Percentiles rank a stretch among this genome's conserved stretches.
Conservation (phyloP, 1,284 basidiomycete species). For the Sparassis latifolia region DNA sequence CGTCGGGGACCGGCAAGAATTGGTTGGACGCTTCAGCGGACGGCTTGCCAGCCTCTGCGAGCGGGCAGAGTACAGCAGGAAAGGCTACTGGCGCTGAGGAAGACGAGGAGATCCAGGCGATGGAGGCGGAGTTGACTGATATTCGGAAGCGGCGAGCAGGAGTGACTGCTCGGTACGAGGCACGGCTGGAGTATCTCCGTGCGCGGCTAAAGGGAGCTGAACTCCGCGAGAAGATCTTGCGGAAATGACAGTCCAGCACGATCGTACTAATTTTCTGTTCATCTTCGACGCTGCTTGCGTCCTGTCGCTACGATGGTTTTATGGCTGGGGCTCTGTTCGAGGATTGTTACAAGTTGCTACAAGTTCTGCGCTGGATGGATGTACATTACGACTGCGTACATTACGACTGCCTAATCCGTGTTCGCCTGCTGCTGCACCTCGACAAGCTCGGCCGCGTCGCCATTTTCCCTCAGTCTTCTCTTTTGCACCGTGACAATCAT, state of each 20-base stretch:
- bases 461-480: neutral
- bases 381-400: slow-evolving; percentile 2
- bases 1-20: slow-evolving; percentile 4
- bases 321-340: neutral
- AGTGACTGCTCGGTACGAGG: slow-evolving; percentile 58
- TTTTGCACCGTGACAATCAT: slow-evolving; percentile 16
- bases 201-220: slow-evolving; percentile 70
- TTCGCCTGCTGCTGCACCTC: neutral
- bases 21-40: slow-evolving; percentile 10
- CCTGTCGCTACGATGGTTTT: slow-evolving; percentile 4
- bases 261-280: neutral
- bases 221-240: slow-evolving; percentile 62
- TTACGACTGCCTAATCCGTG: neutral
- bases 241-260: slow-evolving; percentile 19
- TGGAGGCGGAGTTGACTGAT: slow-evolving; percentile 52
- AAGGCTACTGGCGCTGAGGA: slow-evolving; percentile 6
- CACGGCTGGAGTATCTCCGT: slow-evolving; percentile 59
- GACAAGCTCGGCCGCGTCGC: neutral
- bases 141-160: slow-evolving; percentile 56
- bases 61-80: neutral
- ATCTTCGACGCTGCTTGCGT: neutral
- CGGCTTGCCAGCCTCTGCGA: neutral
- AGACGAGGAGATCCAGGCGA: slow-evolving; percentile 26
- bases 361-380: neutral
- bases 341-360: neutral